phyloP scores from a whole-genome alignment of 1,284 basidiomycete genomes.

The Dichomitus squalens region DNA sequence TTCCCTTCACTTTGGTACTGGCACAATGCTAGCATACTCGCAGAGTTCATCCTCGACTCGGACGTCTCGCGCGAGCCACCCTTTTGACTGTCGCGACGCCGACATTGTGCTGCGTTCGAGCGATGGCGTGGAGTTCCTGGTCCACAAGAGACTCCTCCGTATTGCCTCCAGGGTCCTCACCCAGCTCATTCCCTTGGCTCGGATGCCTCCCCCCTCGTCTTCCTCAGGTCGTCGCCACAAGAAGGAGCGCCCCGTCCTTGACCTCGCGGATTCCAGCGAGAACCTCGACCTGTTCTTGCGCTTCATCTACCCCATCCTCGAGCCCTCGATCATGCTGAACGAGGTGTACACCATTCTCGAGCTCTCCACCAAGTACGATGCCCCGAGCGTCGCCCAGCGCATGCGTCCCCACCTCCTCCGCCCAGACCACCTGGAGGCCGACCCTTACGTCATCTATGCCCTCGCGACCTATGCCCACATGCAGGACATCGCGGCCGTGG shows the following conservation, averaged over 20 bases:
- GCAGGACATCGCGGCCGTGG: conserved; percentile 8
- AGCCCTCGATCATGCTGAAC: conserved; percentile 11
- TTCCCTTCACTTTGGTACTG: not conserved
- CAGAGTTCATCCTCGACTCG: not conserved
- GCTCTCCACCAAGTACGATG: conserved; percentile 13
- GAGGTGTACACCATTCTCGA: conserved; percentile 12
- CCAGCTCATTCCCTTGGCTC: conserved; percentile 1
- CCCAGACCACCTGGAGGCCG: conserved; percentile 21
- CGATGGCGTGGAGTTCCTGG: conserved; percentile 17
- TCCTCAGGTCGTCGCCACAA: conserved; percentile 1
- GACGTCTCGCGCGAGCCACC: not conserved
- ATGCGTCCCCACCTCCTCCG: conserved; percentile 24
- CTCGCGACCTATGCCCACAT: conserved; percentile 29
- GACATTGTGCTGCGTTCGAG: conserved; percentile 10
- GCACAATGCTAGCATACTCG: not conserved
- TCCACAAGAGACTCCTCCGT: conserved; percentile 13
- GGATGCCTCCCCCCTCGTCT: conserved; percentile 8
- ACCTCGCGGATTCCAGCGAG: conserved; percentile 7
- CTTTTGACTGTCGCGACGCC: conserved; percentile 12
- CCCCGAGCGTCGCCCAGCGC: conserved; percentile 6
- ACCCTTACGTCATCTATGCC: conserved; percentile 38
- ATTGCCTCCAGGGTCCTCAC: conserved; percentile 23
- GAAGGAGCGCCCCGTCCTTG: conserved; percentile 1
- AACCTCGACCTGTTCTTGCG: conserved; percentile 15
- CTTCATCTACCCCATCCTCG: conserved; percentile 17